Evolutionary conservation across 2,329 filamentous ascomycete genomes (phyloP), one percentile per base, ranked within the genome.

Genomic region (Cercospora zeae-maydis): DNA sequence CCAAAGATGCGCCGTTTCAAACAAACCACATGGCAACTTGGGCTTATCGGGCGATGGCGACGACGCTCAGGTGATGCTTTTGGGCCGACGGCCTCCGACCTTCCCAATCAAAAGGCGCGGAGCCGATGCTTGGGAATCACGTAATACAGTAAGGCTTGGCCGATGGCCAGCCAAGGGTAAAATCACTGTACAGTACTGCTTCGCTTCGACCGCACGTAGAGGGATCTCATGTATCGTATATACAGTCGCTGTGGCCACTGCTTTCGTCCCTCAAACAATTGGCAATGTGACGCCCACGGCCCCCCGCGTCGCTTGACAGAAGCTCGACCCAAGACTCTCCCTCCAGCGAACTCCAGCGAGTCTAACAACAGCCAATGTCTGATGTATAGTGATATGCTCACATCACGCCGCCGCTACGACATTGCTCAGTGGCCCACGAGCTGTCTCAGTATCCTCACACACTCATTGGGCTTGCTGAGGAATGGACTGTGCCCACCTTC

Each of bases 401-500:
- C 27, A 14, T 27, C 7, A 14, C 13, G 16, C 11, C n/a, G 9
- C 37, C 31, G 19, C 27, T 30, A 33, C 27, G 33, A 30, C 10
- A 11, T 49, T 19, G 11, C 8, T 49, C 42, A 49, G 19, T 10
- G 42, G 42, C 42, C 21, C 30, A 34, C n/a, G 8, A 21, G 49
- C 30, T 53, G 49, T 53, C 9, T 34, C 49, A 53, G 11, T 42
- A 42, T 31, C 14, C 34, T 27, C 13, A 63, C 63, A 8, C 58
- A 63, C 53, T 67, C 66, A 3, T 45, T 61, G 5, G 65, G 63
- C 59, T 59, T 64, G 11, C 61, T 62, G 34, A 70, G 31, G 27
- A 67, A 66, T 7, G 67, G 69, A 52, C 66, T 66, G 49, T 69
- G 67, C 1, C 62, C 61, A 2, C 61, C 63, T 16, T 68, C 61